phyloP scores from a whole-genome alignment of 805 yeast genomes.

The Limtongozyma cylindracea region DNA sequence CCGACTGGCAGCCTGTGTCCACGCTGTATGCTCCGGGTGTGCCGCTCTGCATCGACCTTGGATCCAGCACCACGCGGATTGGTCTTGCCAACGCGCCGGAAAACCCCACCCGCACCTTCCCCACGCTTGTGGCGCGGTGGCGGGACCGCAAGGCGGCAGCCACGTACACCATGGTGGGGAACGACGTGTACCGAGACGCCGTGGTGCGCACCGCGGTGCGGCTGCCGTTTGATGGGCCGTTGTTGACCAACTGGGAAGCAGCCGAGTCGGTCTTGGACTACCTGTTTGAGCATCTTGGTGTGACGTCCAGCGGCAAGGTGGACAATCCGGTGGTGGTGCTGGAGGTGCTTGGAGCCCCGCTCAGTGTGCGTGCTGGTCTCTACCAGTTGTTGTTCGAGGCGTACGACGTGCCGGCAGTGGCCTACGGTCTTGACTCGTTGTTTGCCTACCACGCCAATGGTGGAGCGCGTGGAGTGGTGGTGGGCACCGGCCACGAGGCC shows the following conservation, averaged over 20 bases:
- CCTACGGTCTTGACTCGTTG: conserved; percentile 64
- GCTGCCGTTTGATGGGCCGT: conserved; percentile 70
- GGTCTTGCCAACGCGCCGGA: conserved; percentile 22
- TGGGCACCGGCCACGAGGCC: conserved; percentile 64
- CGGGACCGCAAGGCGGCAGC: conserved; percentile 51
- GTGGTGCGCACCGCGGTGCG: conserved; percentile 35
- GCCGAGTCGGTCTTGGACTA: conserved; percentile 69
- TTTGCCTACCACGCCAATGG: conserved; percentile 48
- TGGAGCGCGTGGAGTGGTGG: conserved; percentile 33
- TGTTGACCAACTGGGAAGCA: conserved; percentile 83
- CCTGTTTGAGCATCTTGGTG: conserved; percentile 57
- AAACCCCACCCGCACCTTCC: conserved; percentile 41
- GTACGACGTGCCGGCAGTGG: conserved; percentile 46
- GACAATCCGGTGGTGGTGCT: conserved; percentile 63
- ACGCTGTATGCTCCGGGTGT: conserved; percentile 20
- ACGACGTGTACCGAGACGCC: conserved; percentile 47
- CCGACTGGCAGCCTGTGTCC: conserved; percentile 18
- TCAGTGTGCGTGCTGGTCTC: conserved; percentile 44
- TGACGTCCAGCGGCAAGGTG: conserved; percentile 20
- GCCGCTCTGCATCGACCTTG: conserved; percentile 83
- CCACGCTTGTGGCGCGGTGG: conserved; percentile 42
- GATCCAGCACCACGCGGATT: conserved; percentile 30
- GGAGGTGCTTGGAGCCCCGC: conserved; percentile 52
- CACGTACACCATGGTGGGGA: conserved; percentile 54
- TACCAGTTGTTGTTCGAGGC: conserved; percentile 73